Evolutionary conservation across 2,329 filamentous ascomycete genomes (phyloP).

Genomic region (Zymoseptoria crescenta): DNA sequence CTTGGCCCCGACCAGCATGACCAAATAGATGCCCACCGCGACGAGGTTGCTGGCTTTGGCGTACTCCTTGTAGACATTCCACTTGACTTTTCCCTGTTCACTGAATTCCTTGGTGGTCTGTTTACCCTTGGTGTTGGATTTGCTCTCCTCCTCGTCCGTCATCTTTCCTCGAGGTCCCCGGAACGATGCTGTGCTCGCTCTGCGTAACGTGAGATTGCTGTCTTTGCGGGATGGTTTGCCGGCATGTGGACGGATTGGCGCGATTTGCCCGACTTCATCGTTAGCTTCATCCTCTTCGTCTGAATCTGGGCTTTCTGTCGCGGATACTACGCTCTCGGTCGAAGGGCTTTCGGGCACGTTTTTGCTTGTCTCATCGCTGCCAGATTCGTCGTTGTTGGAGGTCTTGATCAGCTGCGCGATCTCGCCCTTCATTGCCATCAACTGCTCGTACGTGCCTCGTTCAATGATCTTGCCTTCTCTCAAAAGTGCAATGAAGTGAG

Average conservation of each 20-base stretch:
- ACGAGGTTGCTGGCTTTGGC: constrained; percentile 86
- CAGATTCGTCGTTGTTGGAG: constrained; percentile 48
- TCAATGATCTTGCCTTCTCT: constrained; percentile 78
- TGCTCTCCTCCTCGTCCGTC: constrained; percentile 66
- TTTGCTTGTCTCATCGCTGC: constrained; percentile 14
- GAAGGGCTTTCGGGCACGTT: constrained; percentile 15
- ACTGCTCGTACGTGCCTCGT: constrained; percentile 79
- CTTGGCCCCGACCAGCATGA: constrained; percentile 72
- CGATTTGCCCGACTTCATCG: constrained; percentile 66
- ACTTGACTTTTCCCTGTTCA: constrained; percentile 97
- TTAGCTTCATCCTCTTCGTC: constrained; percentile 51
- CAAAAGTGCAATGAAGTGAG: constrained; percentile 80
- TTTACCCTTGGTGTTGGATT: constrained; percentile 56
- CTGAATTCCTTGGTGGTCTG: constrained; percentile 73
- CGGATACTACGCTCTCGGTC: constrained; percentile 41
- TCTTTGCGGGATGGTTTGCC: constrained; percentile 48
- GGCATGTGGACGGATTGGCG: constrained; percentile 55
- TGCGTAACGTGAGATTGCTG: constrained; percentile 73
- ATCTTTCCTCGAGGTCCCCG: constrained; percentile 76
- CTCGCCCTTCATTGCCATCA: constrained; percentile 89
- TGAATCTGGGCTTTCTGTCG: constrained; percentile 37
- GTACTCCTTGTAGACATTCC: constrained; percentile 89
- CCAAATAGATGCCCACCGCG: constrained; percentile 73
- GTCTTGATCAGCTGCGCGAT: constrained; percentile 78
- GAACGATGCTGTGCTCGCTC: constrained; percentile 88